These are phyloP conservation scores for Tilletiaria anomala DNA, from an alignment of 1,284 basidiomycete genomes.

Conservation along the genomic window DNA sequence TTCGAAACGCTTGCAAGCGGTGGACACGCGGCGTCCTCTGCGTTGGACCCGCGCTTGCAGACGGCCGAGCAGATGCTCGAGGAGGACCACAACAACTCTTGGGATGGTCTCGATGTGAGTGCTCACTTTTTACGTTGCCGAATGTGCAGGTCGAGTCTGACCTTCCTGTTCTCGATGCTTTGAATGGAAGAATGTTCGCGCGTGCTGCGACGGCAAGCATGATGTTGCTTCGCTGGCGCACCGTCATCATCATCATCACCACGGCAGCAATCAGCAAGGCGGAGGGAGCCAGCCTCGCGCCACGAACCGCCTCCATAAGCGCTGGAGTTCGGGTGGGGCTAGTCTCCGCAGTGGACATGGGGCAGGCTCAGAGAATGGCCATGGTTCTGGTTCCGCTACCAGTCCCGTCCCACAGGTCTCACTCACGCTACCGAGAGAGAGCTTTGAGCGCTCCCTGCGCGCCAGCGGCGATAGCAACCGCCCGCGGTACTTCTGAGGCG, in stretches of 20 bases:
- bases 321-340: no score
- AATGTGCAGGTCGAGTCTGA: not conserved
- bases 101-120: slow-evolving; percentile 62
- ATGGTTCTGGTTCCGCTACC: no score
- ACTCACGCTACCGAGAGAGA: no score
- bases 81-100: slow-evolving; percentile 63
- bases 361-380: no score
- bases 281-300: no score
- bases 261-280: no score
- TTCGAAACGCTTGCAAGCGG: not conserved
- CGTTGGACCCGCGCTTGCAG: slow-evolving; percentile 18
- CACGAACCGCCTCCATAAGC: no score
- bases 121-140: slow-evolving; percentile 53
- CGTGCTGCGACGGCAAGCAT: slow-evolving; percentile 85
- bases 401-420: no score
- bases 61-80: slow-evolving; percentile 42
- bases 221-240: slow-evolving; percentile 42
- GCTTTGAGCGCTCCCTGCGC: no score
- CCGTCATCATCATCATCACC: slow-evolving; percentile 10
- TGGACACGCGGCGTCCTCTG: not conserved
- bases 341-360: no score
- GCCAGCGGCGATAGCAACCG: no score
- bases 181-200: slow-evolving; percentile 39
- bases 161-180: not conserved
- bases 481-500: no score